phyloP scores from a whole-genome alignment of 257 asterid species.

The Solanum lycopersicoides region DNA sequence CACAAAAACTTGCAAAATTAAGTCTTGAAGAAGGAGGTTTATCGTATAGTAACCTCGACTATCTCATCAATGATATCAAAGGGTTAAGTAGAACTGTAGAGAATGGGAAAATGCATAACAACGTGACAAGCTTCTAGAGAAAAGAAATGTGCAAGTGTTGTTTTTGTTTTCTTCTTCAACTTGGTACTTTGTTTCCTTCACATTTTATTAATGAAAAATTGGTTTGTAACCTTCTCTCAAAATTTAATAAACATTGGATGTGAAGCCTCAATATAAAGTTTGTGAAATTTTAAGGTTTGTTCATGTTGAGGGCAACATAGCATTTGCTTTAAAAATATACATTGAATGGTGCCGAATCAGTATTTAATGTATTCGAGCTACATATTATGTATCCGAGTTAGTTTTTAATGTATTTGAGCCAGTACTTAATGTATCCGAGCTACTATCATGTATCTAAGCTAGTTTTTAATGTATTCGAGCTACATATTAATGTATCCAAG shows the following conservation, averaged over 20 bases:
- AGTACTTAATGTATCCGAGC: no score
- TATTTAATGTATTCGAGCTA: no score
- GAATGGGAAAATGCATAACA: not conserved
- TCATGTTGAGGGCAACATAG: not conserved
- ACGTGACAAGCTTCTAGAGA: not conserved
- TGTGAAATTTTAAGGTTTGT: not conserved
- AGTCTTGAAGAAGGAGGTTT: conserved; percentile 33
- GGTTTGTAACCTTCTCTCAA: not conserved
- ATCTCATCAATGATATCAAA: not conserved
- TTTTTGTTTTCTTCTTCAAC: not conserved
- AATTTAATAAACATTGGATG: not conserved
- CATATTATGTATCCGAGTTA: no score
- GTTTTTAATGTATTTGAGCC: no score
- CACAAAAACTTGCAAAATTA: no score
- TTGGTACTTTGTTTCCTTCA: not conserved
- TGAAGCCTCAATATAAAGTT: not conserved
- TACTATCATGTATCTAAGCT: no score
- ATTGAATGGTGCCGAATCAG: not conserved
- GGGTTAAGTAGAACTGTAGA: not conserved
- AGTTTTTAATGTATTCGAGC: no score
- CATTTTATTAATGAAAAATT: not conserved
- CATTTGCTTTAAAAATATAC: no score
- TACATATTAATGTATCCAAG: no score
- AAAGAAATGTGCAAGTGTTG: not conserved
- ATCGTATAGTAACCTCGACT: conserved; percentile 19